Evolutionary conservation across 1,284 basidiomycete genomes (phyloP), one percentile per base, ranked within the genome.

Genomic region (Cutaneotrichosporon cavernicola): DNA sequence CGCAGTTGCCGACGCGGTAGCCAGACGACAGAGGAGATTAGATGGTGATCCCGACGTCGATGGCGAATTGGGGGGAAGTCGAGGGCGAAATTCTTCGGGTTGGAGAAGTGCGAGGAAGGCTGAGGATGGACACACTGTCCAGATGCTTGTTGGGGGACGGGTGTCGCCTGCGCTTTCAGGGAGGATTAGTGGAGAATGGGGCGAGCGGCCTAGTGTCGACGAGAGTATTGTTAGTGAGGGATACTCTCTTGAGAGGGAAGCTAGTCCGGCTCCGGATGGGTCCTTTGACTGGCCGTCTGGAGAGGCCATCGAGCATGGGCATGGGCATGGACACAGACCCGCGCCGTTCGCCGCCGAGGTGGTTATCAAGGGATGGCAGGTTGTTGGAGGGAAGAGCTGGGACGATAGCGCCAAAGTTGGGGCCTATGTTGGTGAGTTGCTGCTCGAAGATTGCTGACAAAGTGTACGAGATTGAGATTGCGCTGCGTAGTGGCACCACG

Each of bases 401-500:
- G 72, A 64, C 14, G 75, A 72, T 60, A 62, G 61, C 9, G 74
- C 67, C 2, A 73, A 70, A 49, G 62, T 79, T 2, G 77, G 77
- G 7, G 75, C 77, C 11, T 79, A 79, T 72, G 75, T 79, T 13
- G 77, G 76, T 78, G 69, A 63, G 75, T 73, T 18, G 11, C 16
- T 26, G 14, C 18, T n/a, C n/a, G 21, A 32, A 26, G 6, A 40
- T 30, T 13, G 38, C 16, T 22, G 14, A 40, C 2, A 0, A 62
- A 78, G 77, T 79, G 5, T 79, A 77, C 60, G 75, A 79, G n/a
- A 76, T 79, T n/a, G 70, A 72, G 32, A 75, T 79, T 30, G 31
- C 60, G 2, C 56, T 75, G 16, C 67, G 69, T 9, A 57, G 72
- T 68, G 76, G 76, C 11, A 70, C 73, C 10, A 62, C 56, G 13